These are phyloP conservation scores for Elsinoe australis DNA, from an alignment of 2,329 filamentous ascomycete genomes.

Conservation along the genomic window DNA sequence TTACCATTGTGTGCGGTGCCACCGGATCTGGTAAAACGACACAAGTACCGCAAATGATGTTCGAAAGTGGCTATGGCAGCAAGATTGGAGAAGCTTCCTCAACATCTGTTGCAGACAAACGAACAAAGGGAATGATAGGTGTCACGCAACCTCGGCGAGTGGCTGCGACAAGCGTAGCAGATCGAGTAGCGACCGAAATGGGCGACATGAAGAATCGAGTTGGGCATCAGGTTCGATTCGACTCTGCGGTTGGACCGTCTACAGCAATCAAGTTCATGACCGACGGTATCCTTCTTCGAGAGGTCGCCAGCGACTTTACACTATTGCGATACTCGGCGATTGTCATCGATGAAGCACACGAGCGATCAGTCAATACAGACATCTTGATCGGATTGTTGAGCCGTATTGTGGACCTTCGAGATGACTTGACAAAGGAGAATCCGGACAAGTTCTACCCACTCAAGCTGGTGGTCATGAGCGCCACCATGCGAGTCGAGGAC, in stretches of 20 bases:
- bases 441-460: conserved; percentile 61
- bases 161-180: conserved; percentile 93
- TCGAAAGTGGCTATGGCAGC: conserved; percentile 84
- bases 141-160: conserved; percentile 92
- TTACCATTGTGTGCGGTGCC: conserved; percentile 85
- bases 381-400: conserved; percentile 97
- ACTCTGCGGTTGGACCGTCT: conserved; percentile 68
- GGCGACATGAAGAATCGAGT: conserved; percentile 69
- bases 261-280: conserved; percentile 99
- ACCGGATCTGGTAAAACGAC: conserved; percentile 98
- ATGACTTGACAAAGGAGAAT: conserved; percentile 65
- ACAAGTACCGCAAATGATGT: conserved; percentile 92
- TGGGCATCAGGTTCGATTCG: conserved; percentile 88
- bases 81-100: conserved; percentile 45
- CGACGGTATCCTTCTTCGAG: conserved; percentile 86
- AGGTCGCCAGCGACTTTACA: conserved; percentile 82
- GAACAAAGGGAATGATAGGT: conserved; percentile 76
- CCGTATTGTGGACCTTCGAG: conserved; percentile 76
- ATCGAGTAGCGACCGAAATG: conserved; percentile 79
- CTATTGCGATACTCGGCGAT: conserved; percentile 87
- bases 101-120: not conserved
- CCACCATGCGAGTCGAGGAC: conserved; percentile 83
- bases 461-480: conserved; percentile 97
- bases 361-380: conserved; percentile 94
- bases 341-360: conserved; percentile 93